Percentiles rank a stretch among this genome's conserved stretches.
Conservation (phyloP, 2,329 filamentous ascomycete species). For the Aspergillus pseudonomiae region DNA sequence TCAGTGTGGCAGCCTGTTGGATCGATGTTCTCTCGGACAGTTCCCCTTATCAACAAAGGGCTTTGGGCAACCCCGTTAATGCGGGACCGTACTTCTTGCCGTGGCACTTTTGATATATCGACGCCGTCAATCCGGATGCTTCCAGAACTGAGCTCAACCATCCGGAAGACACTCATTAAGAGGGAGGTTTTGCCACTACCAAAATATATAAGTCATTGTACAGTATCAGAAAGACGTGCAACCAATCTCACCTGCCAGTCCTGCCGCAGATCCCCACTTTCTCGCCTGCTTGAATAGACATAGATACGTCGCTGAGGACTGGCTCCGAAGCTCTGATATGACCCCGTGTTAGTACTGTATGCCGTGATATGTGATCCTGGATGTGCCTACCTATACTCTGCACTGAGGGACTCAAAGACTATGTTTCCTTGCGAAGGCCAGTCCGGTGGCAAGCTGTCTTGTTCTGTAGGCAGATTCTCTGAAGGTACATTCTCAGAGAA, state of each 20-base stretch:
- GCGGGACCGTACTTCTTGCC: slow-evolving; percentile 42
- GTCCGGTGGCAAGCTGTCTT: slow-evolving; percentile 38
- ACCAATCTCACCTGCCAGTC: slow-evolving; percentile 37
- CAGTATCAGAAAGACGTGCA: background rate
- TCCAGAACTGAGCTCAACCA: slow-evolving; percentile 45
- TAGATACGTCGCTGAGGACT: slow-evolving; percentile 50
- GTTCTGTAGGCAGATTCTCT: slow-evolving; percentile 49
- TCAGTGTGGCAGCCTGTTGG: slow-evolving; percentile 37
- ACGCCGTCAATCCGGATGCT: slow-evolving; percentile 48
- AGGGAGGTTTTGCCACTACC: slow-evolving; percentile 48
- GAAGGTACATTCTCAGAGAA: slow-evolving; percentile 51
- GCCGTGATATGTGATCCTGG: background rate
- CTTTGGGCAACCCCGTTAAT: slow-evolving; percentile 51
- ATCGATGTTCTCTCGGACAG: slow-evolving; percentile 44
- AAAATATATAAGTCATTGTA: slow-evolving; percentile 3
- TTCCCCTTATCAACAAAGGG: slow-evolving; percentile 46
- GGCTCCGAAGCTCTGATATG: slow-evolving; percentile 28
- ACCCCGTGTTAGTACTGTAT: slow-evolving; percentile 14
- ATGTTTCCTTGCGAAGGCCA: slow-evolving; percentile 51
- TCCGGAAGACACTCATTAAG: slow-evolving; percentile 45
- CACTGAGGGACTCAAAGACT: slow-evolving; percentile 49
- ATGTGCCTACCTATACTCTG: slow-evolving; percentile 44
- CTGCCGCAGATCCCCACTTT: slow-evolving; percentile 47
- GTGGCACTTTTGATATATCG: slow-evolving; percentile 43
- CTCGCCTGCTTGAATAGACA: slow-evolving; percentile 48